These are phyloP conservation scores for Aphanomyces invadans DNA, from an alignment of 352 stramenopile species.

Conservation along the genomic window DNA sequence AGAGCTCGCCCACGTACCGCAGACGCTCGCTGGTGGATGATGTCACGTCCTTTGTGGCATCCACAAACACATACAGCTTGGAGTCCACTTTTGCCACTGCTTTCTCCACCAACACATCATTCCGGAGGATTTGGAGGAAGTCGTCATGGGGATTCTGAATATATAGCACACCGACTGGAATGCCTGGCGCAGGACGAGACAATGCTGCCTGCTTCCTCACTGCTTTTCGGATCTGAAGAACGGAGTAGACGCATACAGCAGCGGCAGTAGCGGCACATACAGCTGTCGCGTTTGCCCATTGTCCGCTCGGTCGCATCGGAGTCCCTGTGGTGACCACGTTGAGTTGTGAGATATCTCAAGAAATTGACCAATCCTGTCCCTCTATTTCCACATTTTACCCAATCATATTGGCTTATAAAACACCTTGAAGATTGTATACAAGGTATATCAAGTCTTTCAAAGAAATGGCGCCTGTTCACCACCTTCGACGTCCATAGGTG, in stretches of 20 bases:
- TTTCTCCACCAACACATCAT: constrained; percentile 72
- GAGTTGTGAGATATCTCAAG: too few relatives aligned
- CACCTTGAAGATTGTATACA: too few relatives aligned
- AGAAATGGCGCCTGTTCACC: constrained; percentile 14
- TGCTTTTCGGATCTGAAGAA: constrained; percentile 13
- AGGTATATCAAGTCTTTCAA: neutral
- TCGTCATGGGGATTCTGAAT: constrained; percentile 26
- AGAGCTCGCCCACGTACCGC: constrained; percentile 73
- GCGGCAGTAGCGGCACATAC: constrained; percentile 5
- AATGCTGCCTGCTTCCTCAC: neutral
- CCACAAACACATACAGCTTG: constrained; percentile 55
- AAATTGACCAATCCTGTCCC: too few relatives aligned
- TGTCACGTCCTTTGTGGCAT: constrained; percentile 32
- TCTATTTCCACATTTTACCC: too few relatives aligned
- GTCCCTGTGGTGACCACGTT: too few relatives aligned
- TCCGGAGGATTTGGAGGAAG: constrained; percentile 21
- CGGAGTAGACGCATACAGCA: constrained; percentile 5
- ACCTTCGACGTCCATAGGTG: constrained; percentile 1
- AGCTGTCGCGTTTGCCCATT: neutral
- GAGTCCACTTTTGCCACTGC: constrained; percentile 37
- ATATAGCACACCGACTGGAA: constrained; percentile 45
- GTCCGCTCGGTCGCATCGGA: too few relatives aligned
- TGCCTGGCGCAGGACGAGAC: constrained; percentile 6
- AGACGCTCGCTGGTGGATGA: constrained; percentile 39
- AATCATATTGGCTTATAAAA: neutral